Conservation (phyloP, 148 eudicot species). For the Chenopodium berlandieri region DNA sequence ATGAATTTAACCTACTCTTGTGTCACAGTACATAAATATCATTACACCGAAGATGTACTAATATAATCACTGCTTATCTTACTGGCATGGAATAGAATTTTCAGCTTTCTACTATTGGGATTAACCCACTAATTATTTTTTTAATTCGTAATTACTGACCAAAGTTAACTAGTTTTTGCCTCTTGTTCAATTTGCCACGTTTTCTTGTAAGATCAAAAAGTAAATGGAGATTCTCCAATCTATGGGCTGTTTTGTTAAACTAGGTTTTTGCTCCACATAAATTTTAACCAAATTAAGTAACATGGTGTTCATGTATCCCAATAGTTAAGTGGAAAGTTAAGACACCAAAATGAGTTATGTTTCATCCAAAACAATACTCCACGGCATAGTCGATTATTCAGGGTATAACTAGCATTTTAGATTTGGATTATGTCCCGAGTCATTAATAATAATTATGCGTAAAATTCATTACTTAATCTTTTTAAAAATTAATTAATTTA, state of each 20-base stretch:
- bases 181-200: neutral
- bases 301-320: neutral
- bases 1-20: neutral
- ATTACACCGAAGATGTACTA: neutral
- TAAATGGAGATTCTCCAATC: neutral
- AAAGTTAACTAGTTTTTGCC: neutral
- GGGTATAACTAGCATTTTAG: too few species aligned
- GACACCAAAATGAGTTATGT: too few species aligned
- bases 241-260: neutral
- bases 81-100: constrained; percentile 6
- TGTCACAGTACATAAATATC: neutral
- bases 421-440: too few species aligned
- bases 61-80: neutral
- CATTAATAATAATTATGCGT: too few species aligned
- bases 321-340: too few species aligned
- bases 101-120: constrained; percentile 4
- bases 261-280: neutral
- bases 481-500: too few species aligned
- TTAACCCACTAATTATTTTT: neutral
- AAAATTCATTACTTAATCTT: too few species aligned
- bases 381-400: too few species aligned
- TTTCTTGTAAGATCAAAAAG: neutral
- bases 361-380: too few species aligned
- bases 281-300: neutral
- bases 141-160: neutral